Percentiles rank a stretch among this genome's conserved stretches.
These are phyloP conservation scores for Clitoria ternatea DNA, from an alignment of 306 rosid species.

Conservation along the genomic window DNA sequence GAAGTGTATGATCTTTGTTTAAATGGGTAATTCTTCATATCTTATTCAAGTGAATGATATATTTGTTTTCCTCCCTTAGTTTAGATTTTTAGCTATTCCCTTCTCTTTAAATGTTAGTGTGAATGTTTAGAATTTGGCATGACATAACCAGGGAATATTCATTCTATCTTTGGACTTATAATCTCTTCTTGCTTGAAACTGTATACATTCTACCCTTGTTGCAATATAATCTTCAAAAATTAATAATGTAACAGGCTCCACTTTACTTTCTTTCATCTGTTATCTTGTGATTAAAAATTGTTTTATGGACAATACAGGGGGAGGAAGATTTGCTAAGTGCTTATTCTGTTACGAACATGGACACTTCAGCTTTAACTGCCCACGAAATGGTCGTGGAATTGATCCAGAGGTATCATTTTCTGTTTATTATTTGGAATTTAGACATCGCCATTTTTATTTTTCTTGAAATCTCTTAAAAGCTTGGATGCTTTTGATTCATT, in stretches of 20 bases:
- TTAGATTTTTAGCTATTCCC: neutral
- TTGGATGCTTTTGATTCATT: constrained; percentile 4
- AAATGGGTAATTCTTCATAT: neutral
- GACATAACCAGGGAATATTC: neutral
- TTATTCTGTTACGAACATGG: constrained; percentile 57
- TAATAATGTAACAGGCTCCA: neutral
- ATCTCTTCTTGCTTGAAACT: neutral
- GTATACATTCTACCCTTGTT: neutral
- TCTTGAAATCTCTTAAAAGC: neutral
- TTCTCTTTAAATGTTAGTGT: neutral
- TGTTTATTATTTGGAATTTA: constrained; percentile 20
- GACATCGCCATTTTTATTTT: neutral
- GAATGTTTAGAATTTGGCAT: neutral
- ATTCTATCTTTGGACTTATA: neutral
- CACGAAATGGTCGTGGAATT: constrained; percentile 47
- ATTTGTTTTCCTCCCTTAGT: neutral
- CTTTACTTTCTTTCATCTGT: neutral
- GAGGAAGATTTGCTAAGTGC: constrained; percentile 69
- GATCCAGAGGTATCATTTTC: constrained; percentile 48
- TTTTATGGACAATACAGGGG: constrained; percentile 49
- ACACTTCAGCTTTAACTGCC: constrained; percentile 66
- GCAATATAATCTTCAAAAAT: neutral
- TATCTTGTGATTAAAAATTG: constrained; percentile 3
- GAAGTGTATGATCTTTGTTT: no score
- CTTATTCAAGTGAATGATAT: neutral